These are phyloP conservation scores for Penicillium sp. DNA, from an alignment of 2,329 filamentous ascomycete species.

Conservation along the genomic window DNA sequence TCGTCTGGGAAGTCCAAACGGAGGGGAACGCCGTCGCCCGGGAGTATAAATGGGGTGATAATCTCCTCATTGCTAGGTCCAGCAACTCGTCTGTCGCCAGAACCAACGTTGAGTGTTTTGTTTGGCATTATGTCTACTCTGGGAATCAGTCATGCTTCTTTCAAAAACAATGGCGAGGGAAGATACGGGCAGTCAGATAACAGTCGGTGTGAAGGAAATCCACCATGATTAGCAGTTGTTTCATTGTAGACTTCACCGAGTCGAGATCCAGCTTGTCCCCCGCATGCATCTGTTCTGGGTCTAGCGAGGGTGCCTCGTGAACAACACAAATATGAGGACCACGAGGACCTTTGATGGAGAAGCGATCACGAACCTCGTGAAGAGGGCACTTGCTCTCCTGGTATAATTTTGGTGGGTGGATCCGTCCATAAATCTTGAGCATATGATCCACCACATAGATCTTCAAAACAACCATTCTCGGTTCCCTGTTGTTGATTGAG, in stretches of 20 bases:
- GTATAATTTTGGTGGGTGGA: constrained; percentile 8
- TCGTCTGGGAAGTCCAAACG: not conserved
- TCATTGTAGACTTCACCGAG: not conserved
- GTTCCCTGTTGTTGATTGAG: not conserved
- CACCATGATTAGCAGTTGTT: not conserved
- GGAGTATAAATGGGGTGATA: not conserved
- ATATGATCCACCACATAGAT: constrained; percentile 20
- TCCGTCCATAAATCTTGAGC: constrained; percentile 16
- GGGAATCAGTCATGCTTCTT: not conserved
- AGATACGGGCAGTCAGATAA: constrained; percentile 1
- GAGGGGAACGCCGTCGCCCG: not conserved
- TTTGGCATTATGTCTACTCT: not conserved
- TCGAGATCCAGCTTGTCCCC: not conserved
- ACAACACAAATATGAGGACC: constrained; percentile 24
- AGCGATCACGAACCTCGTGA: constrained; percentile 19
- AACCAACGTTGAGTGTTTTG: not conserved
- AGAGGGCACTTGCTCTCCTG: constrained; percentile 12
- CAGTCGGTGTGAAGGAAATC: constrained; percentile 6
- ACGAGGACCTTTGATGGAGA: constrained; percentile 15
- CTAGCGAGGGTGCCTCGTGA: constrained; percentile 10
- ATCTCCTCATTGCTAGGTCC: not conserved
- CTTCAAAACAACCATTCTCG: constrained; percentile 18
- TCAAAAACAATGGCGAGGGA: not conserved
- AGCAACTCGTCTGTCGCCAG: not conserved
- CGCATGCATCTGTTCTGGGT: not conserved